Percentiles rank a stretch among this genome's conserved stretches.
Conservation (phyloP, 139 green algal species). For the Klebsormidium nitens region DNA sequence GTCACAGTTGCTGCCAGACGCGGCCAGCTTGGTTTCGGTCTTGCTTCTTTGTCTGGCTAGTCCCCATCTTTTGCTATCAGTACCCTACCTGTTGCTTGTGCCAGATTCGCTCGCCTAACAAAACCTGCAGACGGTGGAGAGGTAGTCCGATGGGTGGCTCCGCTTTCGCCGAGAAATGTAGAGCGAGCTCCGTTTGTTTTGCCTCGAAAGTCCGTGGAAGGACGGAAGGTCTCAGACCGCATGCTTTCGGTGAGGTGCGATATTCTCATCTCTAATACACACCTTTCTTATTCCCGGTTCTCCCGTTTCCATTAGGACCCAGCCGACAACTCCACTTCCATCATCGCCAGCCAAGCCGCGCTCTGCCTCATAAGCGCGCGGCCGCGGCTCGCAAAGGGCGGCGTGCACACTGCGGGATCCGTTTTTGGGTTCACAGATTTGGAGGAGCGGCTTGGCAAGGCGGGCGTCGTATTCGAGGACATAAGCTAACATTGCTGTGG, state of each 20-base stretch:
- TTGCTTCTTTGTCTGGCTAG: background rate
- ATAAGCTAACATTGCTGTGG: too few species aligned
- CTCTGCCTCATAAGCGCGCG: constrained; percentile 1
- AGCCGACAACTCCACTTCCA: constrained; percentile 22
- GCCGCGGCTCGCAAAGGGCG: background rate
- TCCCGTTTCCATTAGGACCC: constrained; percentile 13
- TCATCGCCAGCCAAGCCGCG: constrained; percentile 12
- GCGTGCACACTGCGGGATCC: constrained; percentile 19
- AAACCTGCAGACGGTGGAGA: too few species aligned
- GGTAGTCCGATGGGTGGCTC: too few species aligned
- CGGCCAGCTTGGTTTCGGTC: background rate
- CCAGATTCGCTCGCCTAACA: background rate
- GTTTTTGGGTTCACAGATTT: constrained; percentile 19
- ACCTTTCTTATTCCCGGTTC: background rate
- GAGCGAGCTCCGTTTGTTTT: too few species aligned
- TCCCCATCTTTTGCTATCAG: background rate
- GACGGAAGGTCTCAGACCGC: too few species aligned
- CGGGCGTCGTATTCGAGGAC: constrained; percentile 17
- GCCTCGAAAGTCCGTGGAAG: too few species aligned
- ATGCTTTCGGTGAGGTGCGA: too few species aligned
- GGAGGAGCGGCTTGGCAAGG: background rate
- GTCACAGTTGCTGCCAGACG: background rate
- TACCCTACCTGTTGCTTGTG: background rate
- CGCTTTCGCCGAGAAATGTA: too few species aligned
- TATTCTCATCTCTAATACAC: background rate